Evolutionary conservation across 495 filamentous ascomycete genomes (phyloP), one percentile per base, ranked within the genome.

Genomic region (Hypoxylon lienhwacheense): DNA sequence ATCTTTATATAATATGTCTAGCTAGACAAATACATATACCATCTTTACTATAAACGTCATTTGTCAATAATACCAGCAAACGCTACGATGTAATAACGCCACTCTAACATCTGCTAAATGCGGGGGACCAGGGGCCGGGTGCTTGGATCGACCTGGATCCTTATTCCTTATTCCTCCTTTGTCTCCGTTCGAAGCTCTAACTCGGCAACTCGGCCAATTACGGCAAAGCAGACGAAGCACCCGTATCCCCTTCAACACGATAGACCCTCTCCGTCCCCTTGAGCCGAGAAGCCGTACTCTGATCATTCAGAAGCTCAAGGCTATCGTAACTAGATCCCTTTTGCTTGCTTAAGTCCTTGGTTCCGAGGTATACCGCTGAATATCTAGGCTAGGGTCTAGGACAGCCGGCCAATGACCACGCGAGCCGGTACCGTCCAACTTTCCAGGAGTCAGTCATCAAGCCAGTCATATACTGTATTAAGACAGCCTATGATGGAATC

Each of bases 151-250:
- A 40, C 41, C 46, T 45, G 53, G 53, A 57, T 58, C 41, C 25
- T 15, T 37, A n/a, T n/a, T n/a, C n/a, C n/a, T n/a, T n/a, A n/a
- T n/a, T n/a, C n/a, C n/a, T n/a, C n/a, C n/a, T 21, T 41, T 22
- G 20, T 40, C 28, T 28, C 14, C 46, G 25, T 8, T n/a, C 8
- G 25, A 10, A n/a, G 46, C 48, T 57, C 47, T 51, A 58, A 56
- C 57, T 64, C 61, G 61, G 56, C 34, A 57, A 61, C 51, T 64
- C 52, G 56, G 48, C 61, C 61, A 64, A 64, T 64, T 37, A 55
- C 61, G 61, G 61, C 61, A 64, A 53, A 34, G 47, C 44, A 49
- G 35, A 47, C 40, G 5, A 12, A 33, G n/a, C 37, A 40, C 41
- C 35, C 39, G 32, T 46, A 34, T 14, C n/a, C 26, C 36, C 41